Percentiles rank a stretch among this genome's conserved stretches.
These are phyloP conservation scores for Arachnomyces sp. DNA, from an alignment of 2,329 filamentous ascomycete genomes.

Conservation along the genomic window DNA sequence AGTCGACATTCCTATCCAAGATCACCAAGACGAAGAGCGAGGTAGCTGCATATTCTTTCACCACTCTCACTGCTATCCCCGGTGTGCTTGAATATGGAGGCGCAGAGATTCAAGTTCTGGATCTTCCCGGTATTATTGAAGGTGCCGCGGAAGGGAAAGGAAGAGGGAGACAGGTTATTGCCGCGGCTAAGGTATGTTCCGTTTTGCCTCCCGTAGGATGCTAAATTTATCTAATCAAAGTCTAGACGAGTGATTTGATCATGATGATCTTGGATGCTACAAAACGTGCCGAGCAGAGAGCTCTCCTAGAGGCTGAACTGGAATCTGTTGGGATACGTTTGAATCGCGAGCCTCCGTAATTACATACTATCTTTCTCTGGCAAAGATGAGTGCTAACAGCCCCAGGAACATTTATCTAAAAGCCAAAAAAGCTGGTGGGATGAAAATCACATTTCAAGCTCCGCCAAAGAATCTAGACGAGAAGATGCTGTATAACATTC, in stretches of 20 bases:
- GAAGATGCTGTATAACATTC: conserved; percentile 96
- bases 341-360: conserved; percentile 82
- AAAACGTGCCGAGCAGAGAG: conserved; percentile 88
- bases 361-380: conserved; percentile 6
- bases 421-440: conserved; percentile 86
- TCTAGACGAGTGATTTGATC: conserved; percentile 81
- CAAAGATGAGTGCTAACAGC: neutral
- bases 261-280: conserved; percentile 96
- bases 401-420: conserved; percentile 92
- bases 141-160: conserved; percentile 94
- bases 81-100: conserved; percentile 96
- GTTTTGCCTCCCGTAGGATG: neutral
- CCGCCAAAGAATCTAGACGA: conserved; percentile 90
- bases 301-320: conserved; percentile 81
- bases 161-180: conserved; percentile 90
- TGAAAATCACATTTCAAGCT: conserved; percentile 94
- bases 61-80: conserved; percentile 92
- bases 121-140: conserved; percentile 97
- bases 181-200: conserved; percentile 68
- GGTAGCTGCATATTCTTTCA: conserved; percentile 94
- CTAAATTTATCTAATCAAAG: neutral
- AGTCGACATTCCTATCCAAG: conserved; percentile 97
- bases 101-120: conserved; percentile 94
- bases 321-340: conserved; percentile 91
- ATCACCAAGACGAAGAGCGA: conserved; percentile 97